A percentile compares a stretch with the other conserved stretches of the same genome.
Evolutionary conservation across 2,329 filamentous ascomycete species (phyloP).

Genomic region (Xylariales sp.): DNA sequence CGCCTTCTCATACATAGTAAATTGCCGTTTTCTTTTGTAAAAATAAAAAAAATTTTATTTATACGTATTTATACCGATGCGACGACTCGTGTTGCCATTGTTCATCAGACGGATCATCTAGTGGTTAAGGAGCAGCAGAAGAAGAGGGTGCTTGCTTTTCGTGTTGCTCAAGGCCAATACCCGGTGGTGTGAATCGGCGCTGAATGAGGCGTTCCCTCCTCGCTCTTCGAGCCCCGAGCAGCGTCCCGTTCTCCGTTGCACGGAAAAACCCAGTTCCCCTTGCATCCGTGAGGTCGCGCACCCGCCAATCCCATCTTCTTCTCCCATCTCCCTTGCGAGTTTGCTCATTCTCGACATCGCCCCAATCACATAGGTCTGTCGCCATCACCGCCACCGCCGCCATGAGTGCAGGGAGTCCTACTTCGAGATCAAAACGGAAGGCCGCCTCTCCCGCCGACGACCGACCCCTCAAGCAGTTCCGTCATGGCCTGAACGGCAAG

Average conservation of each 20-base stretch:
- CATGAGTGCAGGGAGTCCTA: constrained; percentile 59
- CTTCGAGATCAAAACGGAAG: constrained; percentile 64
- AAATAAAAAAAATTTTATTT: background rate
- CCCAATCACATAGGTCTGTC: constrained; percentile 15
- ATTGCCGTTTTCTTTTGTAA: background rate
- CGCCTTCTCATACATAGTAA: background rate
- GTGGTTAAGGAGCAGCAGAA: background rate
- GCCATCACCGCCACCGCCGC: constrained; percentile 1
- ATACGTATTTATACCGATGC: constrained; percentile 18
- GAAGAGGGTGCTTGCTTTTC: constrained; percentile 33
- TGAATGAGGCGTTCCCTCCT: constrained; percentile 43
- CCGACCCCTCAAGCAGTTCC: constrained; percentile 57
- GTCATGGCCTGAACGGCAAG: constrained; percentile 59
- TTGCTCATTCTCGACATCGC: constrained; percentile 5
- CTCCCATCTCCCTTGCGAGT: constrained; percentile 5
- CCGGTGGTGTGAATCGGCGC: constrained; percentile 35
- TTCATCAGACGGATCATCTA: constrained; percentile 14
- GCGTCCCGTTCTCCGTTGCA: constrained; percentile 29
- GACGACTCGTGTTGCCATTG: constrained; percentile 8
- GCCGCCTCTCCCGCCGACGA: constrained; percentile 58
- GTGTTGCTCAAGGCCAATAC: constrained; percentile 19
- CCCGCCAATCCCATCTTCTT: background rate
- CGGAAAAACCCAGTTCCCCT: constrained; percentile 22
- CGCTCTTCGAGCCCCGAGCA: constrained; percentile 41
- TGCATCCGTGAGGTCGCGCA: background rate